Percentiles rank a stretch among this genome's conserved stretches.
Conservation (phyloP, 1,284 basidiomycete species). For the Xanthoconium separans region DNA sequence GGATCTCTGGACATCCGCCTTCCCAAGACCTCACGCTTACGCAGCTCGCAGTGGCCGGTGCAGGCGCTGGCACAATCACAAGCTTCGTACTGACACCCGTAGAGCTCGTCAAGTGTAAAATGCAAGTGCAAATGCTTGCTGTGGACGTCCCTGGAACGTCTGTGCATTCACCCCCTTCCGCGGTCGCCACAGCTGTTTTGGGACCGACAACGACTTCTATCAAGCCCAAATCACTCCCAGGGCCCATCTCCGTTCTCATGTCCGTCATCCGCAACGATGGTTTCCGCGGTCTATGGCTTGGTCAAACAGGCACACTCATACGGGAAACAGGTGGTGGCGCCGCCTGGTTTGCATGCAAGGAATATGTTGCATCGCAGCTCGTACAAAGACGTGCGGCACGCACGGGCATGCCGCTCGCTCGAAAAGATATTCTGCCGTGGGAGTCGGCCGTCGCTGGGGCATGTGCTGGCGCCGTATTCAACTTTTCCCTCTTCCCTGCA, state of each 20-base stretch:
- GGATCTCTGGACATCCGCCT: constrained; percentile 29
- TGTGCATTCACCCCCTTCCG: constrained; percentile 12
- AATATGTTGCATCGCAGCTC: constrained; percentile 66
- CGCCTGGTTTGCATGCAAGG: constrained; percentile 93
- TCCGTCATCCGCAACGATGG: constrained; percentile 71
- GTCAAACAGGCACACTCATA: constrained; percentile 92
- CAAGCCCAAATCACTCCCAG: constrained; percentile 40
- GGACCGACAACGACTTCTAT: not conserved
- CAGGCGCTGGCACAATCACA: constrained; percentile 81
- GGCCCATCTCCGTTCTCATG: constrained; percentile 69
- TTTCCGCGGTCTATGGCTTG: constrained; percentile 88
- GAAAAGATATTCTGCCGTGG: constrained; percentile 60
- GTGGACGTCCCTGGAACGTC: constrained; percentile 26
- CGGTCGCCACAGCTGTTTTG: constrained; percentile 2
- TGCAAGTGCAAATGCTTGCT: constrained; percentile 93
- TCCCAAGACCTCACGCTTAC: constrained; percentile 54
- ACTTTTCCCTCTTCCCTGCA: constrained; percentile 85
- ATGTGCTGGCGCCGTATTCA: constrained; percentile 85
- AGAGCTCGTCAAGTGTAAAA: constrained; percentile 95
- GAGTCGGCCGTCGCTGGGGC: constrained; percentile 88
- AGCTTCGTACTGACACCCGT: constrained; percentile 94
- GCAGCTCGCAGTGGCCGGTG: constrained; percentile 80
- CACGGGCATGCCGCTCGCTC: constrained; percentile 23
- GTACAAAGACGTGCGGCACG: constrained; percentile 41
- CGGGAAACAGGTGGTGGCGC: constrained; percentile 91